phyloP scores from a whole-genome alignment of 2,329 filamentous ascomycete genomes.

The Coniochaeta sp. region DNA sequence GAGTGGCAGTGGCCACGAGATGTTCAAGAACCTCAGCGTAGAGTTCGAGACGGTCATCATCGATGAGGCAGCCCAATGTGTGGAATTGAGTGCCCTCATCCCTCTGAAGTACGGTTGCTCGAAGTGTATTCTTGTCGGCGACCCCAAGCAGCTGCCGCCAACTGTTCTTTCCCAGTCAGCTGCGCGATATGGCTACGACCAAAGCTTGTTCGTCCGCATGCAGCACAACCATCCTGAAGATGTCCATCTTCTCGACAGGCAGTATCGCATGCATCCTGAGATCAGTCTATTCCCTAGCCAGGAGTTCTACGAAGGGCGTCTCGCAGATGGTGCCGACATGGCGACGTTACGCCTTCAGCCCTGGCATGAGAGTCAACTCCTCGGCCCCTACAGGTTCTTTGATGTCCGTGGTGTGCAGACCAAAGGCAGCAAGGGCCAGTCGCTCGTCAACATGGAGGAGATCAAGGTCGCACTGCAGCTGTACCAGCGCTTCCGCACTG shows the following conservation, averaged over 20 bases:
- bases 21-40: slow-evolving; percentile 89
- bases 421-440: slow-evolving; percentile 75
- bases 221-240: slow-evolving; percentile 83
- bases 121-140: slow-evolving; percentile 94
- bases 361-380: slow-evolving; percentile 76
- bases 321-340: slow-evolving; percentile 84
- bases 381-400: slow-evolving; percentile 94
- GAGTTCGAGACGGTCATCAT: slow-evolving; percentile 99
- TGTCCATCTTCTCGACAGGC: slow-evolving; percentile 90
- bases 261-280: slow-evolving; percentile 98
- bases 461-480: slow-evolving; percentile 79
- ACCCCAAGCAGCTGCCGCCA: slow-evolving; percentile 93
- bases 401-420: slow-evolving; percentile 86
- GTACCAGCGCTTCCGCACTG: slow-evolving; percentile 69
- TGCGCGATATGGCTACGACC: slow-evolving; percentile 88
- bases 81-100: slow-evolving; percentile 92
- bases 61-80: slow-evolving; percentile 95
- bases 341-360: slow-evolving; percentile 63
- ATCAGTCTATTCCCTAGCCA: slow-evolving; percentile 87
- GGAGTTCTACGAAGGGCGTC: slow-evolving; percentile 84
- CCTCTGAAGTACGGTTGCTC: slow-evolving; percentile 95
- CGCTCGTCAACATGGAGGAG: slow-evolving; percentile 82
- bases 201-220: slow-evolving; percentile 98
- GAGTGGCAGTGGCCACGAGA: slow-evolving; percentile 92
- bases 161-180: slow-evolving; percentile 94